Conservation (phyloP, 768 basidiomycete species). For the Leccinum variicolor region DNA sequence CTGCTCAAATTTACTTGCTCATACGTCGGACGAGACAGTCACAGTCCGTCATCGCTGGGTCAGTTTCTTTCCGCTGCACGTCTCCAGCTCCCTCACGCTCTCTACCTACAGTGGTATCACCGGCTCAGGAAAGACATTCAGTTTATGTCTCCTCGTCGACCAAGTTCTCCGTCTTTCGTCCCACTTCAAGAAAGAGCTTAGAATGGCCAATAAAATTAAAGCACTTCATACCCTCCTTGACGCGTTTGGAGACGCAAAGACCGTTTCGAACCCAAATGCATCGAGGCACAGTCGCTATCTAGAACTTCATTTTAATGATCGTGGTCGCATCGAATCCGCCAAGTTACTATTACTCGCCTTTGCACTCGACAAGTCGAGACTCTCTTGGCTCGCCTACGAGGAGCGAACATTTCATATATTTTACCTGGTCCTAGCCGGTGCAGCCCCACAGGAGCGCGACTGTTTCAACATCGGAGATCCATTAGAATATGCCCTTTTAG, state of each 20-base stretch:
- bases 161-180: conserved; percentile 83
- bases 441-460: conserved; percentile 78
- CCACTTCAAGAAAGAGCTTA: conserved; percentile 72
- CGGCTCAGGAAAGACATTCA: conserved; percentile 81
- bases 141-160: conserved; percentile 66
- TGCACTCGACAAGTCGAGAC: conserved; percentile 85
- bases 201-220: conserved; percentile 71
- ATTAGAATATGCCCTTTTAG: conserved; percentile 79
- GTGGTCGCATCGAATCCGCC: conserved; percentile 72
- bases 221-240: conserved; percentile 75
- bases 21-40: conserved; percentile 77
- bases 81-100: not conserved
- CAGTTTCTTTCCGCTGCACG: conserved; percentile 22
- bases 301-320: conserved; percentile 82
- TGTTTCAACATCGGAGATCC: conserved; percentile 75
- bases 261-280: conserved; percentile 79
- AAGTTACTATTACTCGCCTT: conserved; percentile 81
- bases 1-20: conserved; percentile 75
- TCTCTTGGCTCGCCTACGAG: conserved; percentile 70
- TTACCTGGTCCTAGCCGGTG: conserved; percentile 88
- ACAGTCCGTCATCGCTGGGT: conserved; percentile 79
- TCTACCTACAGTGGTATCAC: conserved; percentile 68
- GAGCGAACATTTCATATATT: conserved; percentile 90
- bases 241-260: conserved; percentile 91
- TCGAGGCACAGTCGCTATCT: conserved; percentile 79